phyloP scores from a whole-genome alignment of 495 filamentous ascomycete genomes.

The Penicillium manginii region DNA sequence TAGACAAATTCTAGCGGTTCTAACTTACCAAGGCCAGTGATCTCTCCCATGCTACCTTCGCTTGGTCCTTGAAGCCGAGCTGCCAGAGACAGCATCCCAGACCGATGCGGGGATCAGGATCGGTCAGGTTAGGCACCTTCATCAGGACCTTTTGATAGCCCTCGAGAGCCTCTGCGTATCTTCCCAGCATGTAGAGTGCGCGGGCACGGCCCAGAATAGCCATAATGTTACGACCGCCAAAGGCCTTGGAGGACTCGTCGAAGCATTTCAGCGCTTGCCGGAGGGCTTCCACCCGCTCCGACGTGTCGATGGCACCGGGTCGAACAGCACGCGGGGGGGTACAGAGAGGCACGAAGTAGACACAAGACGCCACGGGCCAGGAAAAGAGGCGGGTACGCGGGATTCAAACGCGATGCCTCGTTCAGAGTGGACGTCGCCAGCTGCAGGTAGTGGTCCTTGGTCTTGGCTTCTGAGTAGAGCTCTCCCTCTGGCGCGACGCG shows the following conservation, averaged over 20 bases:
- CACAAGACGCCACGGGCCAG: constrained; percentile 90
- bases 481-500: constrained; percentile 68
- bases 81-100: constrained; percentile 97
- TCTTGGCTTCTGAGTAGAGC: constrained; percentile 70
- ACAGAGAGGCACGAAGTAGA: constrained; percentile 83
- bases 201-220: constrained; percentile 85
- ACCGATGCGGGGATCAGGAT: constrained; percentile 93
- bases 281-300: constrained; percentile 78
- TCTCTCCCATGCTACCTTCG: constrained; percentile 86
- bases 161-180: constrained; percentile 79
- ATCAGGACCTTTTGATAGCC: constrained; percentile 83
- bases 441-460: constrained; percentile 91
- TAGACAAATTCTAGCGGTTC: background rate
- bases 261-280: constrained; percentile 87
- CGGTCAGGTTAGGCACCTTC: constrained; percentile 84
- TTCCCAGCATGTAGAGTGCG: constrained; percentile 79
- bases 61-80: constrained; percentile 89
- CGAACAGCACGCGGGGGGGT: constrained; percentile 66
- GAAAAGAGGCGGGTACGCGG: constrained; percentile 83
- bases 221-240: constrained; percentile 84
- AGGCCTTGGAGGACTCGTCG: constrained; percentile 85
- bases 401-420: constrained; percentile 91
- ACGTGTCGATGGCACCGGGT: constrained; percentile 64
- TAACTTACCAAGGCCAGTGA: constrained; percentile 68
- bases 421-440: constrained; percentile 89